These are phyloP conservation scores for Xanthoconium separans DNA, from an alignment of 1,284 basidiomycete genomes.

Conservation along the genomic window DNA sequence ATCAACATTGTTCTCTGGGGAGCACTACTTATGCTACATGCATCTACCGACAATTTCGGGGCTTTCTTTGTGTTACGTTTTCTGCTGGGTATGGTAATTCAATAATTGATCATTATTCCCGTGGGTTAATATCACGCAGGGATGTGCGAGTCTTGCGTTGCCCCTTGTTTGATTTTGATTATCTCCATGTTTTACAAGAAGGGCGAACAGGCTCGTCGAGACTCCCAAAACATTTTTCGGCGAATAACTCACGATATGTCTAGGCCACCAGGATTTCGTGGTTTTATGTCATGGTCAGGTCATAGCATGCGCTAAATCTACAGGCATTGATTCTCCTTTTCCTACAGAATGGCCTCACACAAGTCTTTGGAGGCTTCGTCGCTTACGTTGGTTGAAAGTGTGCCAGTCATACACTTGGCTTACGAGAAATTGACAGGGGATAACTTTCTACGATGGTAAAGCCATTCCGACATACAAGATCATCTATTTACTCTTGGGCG, in stretches of 20 bases:
- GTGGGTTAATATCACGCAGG: constrained; percentile 35
- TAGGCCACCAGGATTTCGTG: constrained; percentile 59
- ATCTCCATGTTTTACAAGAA: constrained; percentile 73
- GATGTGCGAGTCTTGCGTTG: constrained; percentile 65
- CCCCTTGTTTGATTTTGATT: constrained; percentile 61
- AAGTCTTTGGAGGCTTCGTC: constrained; percentile 65
- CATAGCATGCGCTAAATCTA: background rate
- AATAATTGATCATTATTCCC: background rate
- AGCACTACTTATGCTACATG: constrained; percentile 58
- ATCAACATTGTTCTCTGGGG: constrained; percentile 65
- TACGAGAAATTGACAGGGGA: constrained; percentile 38
- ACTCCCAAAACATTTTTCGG: too few relatives aligned
- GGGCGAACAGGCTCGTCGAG: constrained; percentile 52
- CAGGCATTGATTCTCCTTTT: background rate
- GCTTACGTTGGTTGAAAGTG: constrained; percentile 47
- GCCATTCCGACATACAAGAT: constrained; percentile 57
- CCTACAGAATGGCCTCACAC: constrained; percentile 55
- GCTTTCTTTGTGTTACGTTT: constrained; percentile 64
- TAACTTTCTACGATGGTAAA: constrained; percentile 54
- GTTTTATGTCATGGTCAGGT: constrained; percentile 65
- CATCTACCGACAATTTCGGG: constrained; percentile 54
- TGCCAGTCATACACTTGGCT: background rate
- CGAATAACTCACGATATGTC: background rate
- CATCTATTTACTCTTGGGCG: constrained; percentile 61
- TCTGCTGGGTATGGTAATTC: constrained; percentile 45